phyloP scores from a whole-genome alignment of 257 asterid genomes.

The Solanum neorickii region DNA sequence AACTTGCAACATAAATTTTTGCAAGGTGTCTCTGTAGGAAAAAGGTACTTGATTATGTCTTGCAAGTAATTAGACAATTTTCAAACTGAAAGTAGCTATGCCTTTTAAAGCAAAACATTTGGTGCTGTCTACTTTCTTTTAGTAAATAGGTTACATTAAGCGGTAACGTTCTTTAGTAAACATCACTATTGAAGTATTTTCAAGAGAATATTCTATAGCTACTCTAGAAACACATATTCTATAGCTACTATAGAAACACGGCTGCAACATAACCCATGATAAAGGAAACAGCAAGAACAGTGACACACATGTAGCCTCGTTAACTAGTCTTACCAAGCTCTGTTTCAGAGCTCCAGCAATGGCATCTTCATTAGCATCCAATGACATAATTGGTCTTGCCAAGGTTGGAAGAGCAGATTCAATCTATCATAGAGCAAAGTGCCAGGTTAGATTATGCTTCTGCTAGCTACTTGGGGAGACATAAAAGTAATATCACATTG shows the following conservation, averaged over 20 bases:
- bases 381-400: constrained; percentile 88
- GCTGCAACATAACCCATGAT: background rate
- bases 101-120: background rate
- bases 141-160: background rate
- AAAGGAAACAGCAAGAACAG: background rate
- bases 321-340: constrained; percentile 58
- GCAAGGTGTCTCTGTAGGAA: background rate
- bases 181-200: background rate
- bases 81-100: background rate
- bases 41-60: background rate
- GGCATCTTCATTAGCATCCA: constrained; percentile 95
- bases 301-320: background rate
- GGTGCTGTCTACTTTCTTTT: background rate
- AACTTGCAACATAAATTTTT: background rate
- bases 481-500: background rate
- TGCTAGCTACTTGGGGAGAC: background rate
- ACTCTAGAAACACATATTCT: background rate
- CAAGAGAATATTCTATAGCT: background rate
- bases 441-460: background rate
- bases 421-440: constrained; percentile 48
- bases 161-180: background rate
- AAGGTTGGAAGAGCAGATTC: constrained; percentile 92
- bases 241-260: background rate
- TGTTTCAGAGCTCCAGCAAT: constrained; percentile 79
- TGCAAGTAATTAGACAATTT: background rate